Evolutionary conservation across 2,329 filamentous ascomycete genomes (phyloP), one percentile per base, ranked within the genome.

Genomic region (Helminthosporium solani): DNA sequence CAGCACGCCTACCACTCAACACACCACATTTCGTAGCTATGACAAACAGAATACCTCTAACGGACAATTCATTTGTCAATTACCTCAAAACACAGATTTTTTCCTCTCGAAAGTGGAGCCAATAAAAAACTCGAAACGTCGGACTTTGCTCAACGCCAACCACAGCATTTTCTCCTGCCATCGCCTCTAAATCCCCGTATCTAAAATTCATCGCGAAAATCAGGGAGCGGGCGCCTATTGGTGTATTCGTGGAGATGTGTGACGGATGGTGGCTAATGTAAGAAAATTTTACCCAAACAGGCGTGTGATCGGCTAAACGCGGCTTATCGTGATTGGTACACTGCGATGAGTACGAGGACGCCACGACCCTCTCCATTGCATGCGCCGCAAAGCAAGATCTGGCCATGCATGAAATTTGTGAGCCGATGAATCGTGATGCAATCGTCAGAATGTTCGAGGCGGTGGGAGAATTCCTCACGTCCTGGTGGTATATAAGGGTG

Each of bases 21-120:
- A 11, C 27, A 21, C 3, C 39, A 41, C 39, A 34, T 21, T 21
- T 31, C 42, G 34, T 8, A n/a, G 30, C 31, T 46, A 33, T 50
- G 36, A 46, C 47, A 36, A 46, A 44, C 43, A 30, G 39, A 41
- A 44, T 50, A 30, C 47, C 43, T 28, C 44, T 46, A 46, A 50
- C 14, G 43, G 47, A 36, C 36, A 23, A 34, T 18, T 20, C 33
- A 40, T 46, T 43, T 50, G 47, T 50, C 47, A 50, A 37, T 16
- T 6, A 31, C 28, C 28, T 31, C 28, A 31, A 3, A 33, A 34
- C 40, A 31, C 43, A 46, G 43, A 50, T 30, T 40, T 50, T 49
- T 49, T 12, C 28, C 31, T 25, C n/a, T 42, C 18, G 19, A 43
- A 39, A 46, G 42, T 40, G 47, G 42, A 38, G 42, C 42, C 47